These are phyloP conservation scores for Pisolithus tinctorius DNA, from an alignment of 768 basidiomycete genomes.

Conservation along the genomic window DNA sequence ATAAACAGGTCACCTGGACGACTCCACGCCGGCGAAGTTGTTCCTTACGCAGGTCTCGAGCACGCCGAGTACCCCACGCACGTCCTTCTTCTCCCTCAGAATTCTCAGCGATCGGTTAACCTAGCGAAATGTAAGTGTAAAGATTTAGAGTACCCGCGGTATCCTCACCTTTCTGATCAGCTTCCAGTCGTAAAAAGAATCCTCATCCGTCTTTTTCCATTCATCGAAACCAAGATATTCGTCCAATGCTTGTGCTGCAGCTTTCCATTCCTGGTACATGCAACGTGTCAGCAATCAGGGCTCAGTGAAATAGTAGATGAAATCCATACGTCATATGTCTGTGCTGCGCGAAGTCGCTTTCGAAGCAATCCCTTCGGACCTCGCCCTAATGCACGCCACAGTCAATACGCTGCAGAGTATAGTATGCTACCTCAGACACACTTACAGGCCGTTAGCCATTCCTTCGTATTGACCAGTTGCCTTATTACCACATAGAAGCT, in stretches of 20 bases:
- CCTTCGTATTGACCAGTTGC: conserved; percentile 91
- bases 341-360: conserved; percentile 65
- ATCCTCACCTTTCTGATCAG: conserved; percentile 63
- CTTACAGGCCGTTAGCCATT: conserved; percentile 86
- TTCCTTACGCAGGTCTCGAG: conserved; percentile 85
- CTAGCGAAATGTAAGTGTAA: conserved; percentile 23
- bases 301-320: neutral
- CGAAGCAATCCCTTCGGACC: conserved; percentile 78
- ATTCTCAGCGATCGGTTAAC: conserved; percentile 69
- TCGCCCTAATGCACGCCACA: conserved; percentile 50
- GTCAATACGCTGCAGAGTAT: neutral
- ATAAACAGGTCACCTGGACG: conserved; percentile 46
- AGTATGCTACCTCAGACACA: neutral
- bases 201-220: conserved; percentile 88
- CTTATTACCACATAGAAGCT: conserved; percentile 80
- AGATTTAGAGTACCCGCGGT: neutral
- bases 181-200: conserved; percentile 88
- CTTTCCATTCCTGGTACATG: conserved; percentile 72
- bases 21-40: conserved; percentile 93
- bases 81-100: conserved; percentile 72
- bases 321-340: conserved; percentile 56
- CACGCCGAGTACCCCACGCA: conserved; percentile 80
- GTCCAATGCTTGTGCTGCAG: conserved; percentile 71
- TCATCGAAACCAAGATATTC: conserved; percentile 76
- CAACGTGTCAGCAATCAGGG: neutral